A percentile compares a stretch with the other conserved stretches of the same genome.
phyloP scores from a whole-genome alignment of 2,329 filamentous ascomycete genomes.

The Paraphaeosphaeria sporulosa region DNA sequence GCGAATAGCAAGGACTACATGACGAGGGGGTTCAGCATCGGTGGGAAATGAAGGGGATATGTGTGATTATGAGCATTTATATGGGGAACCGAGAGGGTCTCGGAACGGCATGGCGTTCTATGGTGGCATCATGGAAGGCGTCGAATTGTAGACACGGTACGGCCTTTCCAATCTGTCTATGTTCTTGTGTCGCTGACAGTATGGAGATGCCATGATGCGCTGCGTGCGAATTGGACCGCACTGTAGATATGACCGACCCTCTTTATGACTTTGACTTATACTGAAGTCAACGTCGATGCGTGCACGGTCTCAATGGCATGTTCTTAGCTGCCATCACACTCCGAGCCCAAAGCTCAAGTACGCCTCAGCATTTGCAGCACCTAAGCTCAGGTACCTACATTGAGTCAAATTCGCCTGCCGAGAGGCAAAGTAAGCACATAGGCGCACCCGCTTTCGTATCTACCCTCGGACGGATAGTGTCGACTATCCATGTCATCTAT shows the following conservation, averaged over 20 bases:
- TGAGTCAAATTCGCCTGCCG: neutral
- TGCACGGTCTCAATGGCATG: neutral
- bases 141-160: neutral
- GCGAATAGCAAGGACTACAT: slow-evolving; percentile 59
- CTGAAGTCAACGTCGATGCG: neutral
- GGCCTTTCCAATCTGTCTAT: neutral
- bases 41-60: slow-evolving; percentile 27
- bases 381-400: too few species aligned
- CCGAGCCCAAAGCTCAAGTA: too few species aligned
- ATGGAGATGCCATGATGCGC: neutral
- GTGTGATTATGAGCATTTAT: neutral
- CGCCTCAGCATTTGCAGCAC: too few species aligned
- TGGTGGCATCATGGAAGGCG: neutral
- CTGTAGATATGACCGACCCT: neutral
- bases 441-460: too few species aligned
- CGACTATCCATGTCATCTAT: too few species aligned
- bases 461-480: neutral
- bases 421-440: neutral
- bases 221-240: neutral
- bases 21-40: slow-evolving; percentile 57
- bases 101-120: neutral
- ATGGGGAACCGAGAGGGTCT: neutral
- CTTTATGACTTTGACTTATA: neutral
- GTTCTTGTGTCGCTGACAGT: neutral
- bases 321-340: neutral